Evolutionary conservation across 768 basidiomycete species (phyloP), one percentile per base, ranked within the genome.

Genomic region (Neoboletus brunneissimus): DNA sequence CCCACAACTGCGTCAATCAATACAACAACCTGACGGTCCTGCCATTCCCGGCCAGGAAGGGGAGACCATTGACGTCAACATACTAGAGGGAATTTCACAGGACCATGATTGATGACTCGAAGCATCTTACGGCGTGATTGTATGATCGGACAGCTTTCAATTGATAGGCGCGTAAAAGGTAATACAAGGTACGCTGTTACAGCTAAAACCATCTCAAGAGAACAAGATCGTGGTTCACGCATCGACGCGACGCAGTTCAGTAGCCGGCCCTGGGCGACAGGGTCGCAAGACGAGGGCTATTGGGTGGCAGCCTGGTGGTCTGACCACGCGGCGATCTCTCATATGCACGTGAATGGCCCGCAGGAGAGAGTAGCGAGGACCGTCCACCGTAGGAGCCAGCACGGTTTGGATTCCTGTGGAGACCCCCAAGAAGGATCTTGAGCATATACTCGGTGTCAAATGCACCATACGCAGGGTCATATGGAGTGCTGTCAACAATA

Each of bases 401-500:
- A 0, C 53, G 61, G 42, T 71, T 63, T 12, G 62, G 12, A 15
- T 60, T 58, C 54, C 60, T 57, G 48, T 59, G 50, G 10, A 71
- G 5, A 44, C 69, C 57, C 3, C 70, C 70, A 23, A 71, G 65
- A 10, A 71, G 65, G 45, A 71, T 71, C 64, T 72, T 72, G 20
- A 73, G 40, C 71, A 72, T 72, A 54, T 73, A 72, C 42, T 72
- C 71, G 6, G 71, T 67, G 60, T 73, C 70, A 23, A 72, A 72
- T 5, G 49, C 56, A 55, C 71, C 70, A 1, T 65, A 51, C 20
- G 52, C 56, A 41, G 63, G 64, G 48, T 73, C 67, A 37, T 57
- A 80, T 13, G 74, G 73, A 7, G 77, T 77, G 32, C 77, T 76
- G 63, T 80, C 79, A 9, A 81, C 78, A 34, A 81, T 75, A 55